A percentile compares a stretch with the other conserved stretches of the same genome.
phyloP scores from a whole-genome alignment of 2,329 filamentous ascomycete species.

The Orbilia javanica region DNA sequence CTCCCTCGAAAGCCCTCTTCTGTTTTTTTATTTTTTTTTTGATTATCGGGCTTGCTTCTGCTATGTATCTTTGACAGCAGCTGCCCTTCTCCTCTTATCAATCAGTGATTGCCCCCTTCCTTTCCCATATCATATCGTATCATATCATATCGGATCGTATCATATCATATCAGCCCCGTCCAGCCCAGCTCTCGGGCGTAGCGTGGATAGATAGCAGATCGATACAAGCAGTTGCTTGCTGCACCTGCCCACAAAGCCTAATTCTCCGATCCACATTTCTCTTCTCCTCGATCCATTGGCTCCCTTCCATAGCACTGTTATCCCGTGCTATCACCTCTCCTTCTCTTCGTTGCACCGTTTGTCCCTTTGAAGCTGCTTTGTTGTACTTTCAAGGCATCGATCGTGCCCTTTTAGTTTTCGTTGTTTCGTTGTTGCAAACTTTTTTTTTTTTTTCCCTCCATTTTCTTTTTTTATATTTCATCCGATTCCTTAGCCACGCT shows the following conservation, averaged over 20 bases:
- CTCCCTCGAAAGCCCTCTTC: slow-evolving; percentile 27
- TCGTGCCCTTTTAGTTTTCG: slow-evolving; percentile 62
- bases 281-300: slow-evolving; percentile 33
- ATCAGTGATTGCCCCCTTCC: slow-evolving; percentile 23
- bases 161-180: slow-evolving; percentile 20
- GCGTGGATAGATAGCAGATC: slow-evolving; percentile 47
- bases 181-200: slow-evolving; percentile 30
- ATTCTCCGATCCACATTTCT: slow-evolving; percentile 45
- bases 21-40: background rate
- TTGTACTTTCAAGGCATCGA: slow-evolving; percentile 61
- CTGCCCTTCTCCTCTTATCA: slow-evolving; percentile 44
- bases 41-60: slow-evolving; percentile 35
- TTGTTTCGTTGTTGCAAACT: slow-evolving; percentile 61
- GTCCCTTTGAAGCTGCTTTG: slow-evolving; percentile 37
- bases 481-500: slow-evolving; percentile 15
- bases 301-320: slow-evolving; percentile 34
- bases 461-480: slow-evolving; percentile 25
- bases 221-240: slow-evolving; percentile 50
- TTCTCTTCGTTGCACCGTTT: slow-evolving; percentile 58
- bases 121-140: slow-evolving; percentile 29
- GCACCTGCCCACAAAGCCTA: slow-evolving; percentile 49
- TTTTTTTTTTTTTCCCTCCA: slow-evolving; percentile 18
- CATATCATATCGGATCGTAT: slow-evolving; percentile 45
- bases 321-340: slow-evolving; percentile 33
- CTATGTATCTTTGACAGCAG: slow-evolving; percentile 31